Evolutionary conservation across 306 rosid genomes (phyloP).

Genomic region (Glycine soja): DNA sequence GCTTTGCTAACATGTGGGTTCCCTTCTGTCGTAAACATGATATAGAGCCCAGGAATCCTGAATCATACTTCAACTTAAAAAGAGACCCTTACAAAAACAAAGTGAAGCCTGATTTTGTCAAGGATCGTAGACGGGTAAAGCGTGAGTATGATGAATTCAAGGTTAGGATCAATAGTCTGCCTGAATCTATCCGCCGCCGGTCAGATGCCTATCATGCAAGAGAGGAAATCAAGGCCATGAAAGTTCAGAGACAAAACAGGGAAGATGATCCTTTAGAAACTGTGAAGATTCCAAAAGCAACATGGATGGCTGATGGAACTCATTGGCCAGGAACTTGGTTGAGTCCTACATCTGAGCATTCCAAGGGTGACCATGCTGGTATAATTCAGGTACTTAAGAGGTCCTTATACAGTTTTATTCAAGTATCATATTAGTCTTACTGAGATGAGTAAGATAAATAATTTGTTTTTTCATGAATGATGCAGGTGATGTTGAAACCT

Average conservation of each 20-base stretch:
- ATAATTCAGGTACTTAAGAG: slow-evolving; percentile 77
- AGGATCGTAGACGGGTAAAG: slow-evolving; percentile 86
- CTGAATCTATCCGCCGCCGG: slow-evolving; percentile 90
- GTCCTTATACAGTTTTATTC: slow-evolving; percentile 33
- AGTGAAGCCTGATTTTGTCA: slow-evolving; percentile 82
- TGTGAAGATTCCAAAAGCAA: slow-evolving; percentile 84
- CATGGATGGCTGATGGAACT: slow-evolving; percentile 99
- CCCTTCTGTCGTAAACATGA: slow-evolving; percentile 92
- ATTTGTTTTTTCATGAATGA: slow-evolving; percentile 26
- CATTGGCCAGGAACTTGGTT: slow-evolving; percentile 99
- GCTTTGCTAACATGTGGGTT: slow-evolving; percentile 87
- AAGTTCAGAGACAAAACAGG: slow-evolving; percentile 77
- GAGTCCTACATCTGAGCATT: slow-evolving; percentile 72
- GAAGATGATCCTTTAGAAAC: slow-evolving; percentile 74
- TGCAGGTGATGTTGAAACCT: slow-evolving; percentile 95
- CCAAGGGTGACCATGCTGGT: slow-evolving; percentile 90
- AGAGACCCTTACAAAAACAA: slow-evolving; percentile 93
- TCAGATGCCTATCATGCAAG: slow-evolving; percentile 94
- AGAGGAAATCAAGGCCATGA: slow-evolving; percentile 92
- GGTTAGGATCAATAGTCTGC: slow-evolving; percentile 87
- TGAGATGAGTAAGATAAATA: slow-evolving; percentile 18
- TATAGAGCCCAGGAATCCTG: slow-evolving; percentile 95
- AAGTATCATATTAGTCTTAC: neutral
- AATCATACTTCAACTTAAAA: slow-evolving; percentile 80
- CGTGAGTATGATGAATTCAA: slow-evolving; percentile 97